Percentiles rank a stretch among this genome's conserved stretches.
Evolutionary conservation across 169 alveolate species (phyloP).

Genomic region (Cryptosporidium canis): DNA sequence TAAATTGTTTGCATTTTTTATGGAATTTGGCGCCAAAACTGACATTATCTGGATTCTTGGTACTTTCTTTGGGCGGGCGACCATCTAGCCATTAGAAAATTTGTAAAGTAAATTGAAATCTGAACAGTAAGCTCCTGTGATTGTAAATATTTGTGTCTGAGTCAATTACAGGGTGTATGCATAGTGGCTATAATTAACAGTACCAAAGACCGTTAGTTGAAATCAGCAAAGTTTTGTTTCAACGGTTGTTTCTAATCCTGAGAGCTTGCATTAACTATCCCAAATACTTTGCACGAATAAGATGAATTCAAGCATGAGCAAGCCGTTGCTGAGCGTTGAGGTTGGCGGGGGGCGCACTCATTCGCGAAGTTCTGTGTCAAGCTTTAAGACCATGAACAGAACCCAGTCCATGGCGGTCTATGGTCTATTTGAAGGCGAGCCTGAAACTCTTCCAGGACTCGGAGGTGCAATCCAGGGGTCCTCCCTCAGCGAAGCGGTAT

Average conservation of each 20-base stretch:
- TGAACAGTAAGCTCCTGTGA: not conserved
- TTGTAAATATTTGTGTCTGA: too few species aligned
- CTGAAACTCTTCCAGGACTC: slow-evolving; percentile 71
- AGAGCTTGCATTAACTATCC: not conserved
- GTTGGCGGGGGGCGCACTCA: not conserved
- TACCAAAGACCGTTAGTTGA: not conserved
- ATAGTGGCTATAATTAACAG: too few species aligned
- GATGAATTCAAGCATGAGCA: slow-evolving; percentile 17
- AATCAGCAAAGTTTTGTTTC: not conserved
- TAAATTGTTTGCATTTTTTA: not conserved
- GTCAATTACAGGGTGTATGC: too few species aligned
- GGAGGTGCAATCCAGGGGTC: slow-evolving; percentile 73
- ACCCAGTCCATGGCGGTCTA: slow-evolving; percentile 63
- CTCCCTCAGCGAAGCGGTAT: slow-evolving; percentile 45
- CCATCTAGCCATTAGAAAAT: not conserved
- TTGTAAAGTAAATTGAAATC: not conserved
- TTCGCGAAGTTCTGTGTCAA: slow-evolving; percentile 35
- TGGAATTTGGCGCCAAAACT: not conserved
- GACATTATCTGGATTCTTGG: slow-evolving; percentile 9
- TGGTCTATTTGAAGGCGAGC: slow-evolving; percentile 68
- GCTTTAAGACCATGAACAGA: slow-evolving; percentile 63
- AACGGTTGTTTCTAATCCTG: not conserved
- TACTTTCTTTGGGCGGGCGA: slow-evolving; percentile 5
- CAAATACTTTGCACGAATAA: not conserved
- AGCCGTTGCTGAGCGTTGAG: not conserved